Evolutionary conservation across 2,329 filamentous ascomycete species (phyloP).

Genomic region (Pyricularia sp.): DNA sequence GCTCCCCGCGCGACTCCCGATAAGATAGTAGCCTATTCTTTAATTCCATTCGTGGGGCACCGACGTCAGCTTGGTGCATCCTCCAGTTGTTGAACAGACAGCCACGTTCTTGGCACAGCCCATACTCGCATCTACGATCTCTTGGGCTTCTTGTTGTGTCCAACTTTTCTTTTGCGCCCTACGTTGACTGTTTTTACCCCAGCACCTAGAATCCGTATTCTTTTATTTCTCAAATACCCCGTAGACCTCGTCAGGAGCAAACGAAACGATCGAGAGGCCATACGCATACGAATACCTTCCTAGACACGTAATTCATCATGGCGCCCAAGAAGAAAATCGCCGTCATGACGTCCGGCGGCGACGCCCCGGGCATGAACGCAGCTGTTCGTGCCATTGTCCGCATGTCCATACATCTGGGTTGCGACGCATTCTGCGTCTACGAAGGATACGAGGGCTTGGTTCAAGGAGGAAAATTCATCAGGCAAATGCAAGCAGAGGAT

Average conservation of each 20-base stretch:
- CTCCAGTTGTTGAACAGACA: background rate
- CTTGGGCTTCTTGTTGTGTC: background rate
- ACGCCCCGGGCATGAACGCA: constrained; percentile 90
- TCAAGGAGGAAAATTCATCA: constrained; percentile 76
- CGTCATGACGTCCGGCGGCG: constrained; percentile 88
- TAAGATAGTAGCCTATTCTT: background rate
- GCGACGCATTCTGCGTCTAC: constrained; percentile 69
- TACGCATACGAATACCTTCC: background rate
- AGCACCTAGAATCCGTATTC: constrained; percentile 3
- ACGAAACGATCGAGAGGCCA: background rate
- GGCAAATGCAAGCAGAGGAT: constrained; percentile 80
- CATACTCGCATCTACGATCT: background rate
- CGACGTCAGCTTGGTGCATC: background rate
- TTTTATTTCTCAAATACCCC: constrained; percentile 4
- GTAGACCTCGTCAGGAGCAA: background rate
- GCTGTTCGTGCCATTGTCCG: constrained; percentile 83
- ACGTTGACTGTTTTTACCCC: constrained; percentile 8
- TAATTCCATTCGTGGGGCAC: background rate
- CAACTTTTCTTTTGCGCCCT: constrained; percentile 6
- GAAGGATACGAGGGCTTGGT: constrained; percentile 96
- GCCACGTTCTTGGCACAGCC: background rate
- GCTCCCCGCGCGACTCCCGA: background rate
- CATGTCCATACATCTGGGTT: constrained; percentile 75
- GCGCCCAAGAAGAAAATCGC: constrained; percentile 56
- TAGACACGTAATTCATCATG: constrained; percentile 19